phyloP scores from a whole-genome alignment of 805 yeast species.

The Zygotorulaspora chibaensis region DNA sequence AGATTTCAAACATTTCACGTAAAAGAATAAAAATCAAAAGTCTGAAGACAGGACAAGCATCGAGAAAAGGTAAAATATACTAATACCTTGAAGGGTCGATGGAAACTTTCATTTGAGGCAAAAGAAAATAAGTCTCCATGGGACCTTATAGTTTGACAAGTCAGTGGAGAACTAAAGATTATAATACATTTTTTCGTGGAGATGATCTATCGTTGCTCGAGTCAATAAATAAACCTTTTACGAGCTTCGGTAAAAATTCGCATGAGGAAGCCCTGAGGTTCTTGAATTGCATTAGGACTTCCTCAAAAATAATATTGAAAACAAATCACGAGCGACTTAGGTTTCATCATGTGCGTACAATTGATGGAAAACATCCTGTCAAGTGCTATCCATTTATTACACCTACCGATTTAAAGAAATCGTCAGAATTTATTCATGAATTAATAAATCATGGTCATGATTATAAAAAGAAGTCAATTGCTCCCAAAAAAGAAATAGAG shows the following conservation, averaged over 20 bases:
- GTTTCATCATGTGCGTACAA: conserved; percentile 3
- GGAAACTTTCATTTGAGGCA: neutral
- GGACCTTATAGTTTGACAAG: neutral
- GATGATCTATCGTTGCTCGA: conserved; percentile 8
- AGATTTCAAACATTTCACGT: no score
- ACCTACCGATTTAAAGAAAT: neutral
- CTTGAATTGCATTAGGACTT: neutral
- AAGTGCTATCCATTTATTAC: conserved; percentile 7
- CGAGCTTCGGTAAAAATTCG: neutral
- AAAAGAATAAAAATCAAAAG: neutral
- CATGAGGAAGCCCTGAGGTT: neutral
- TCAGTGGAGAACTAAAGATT: neutral
- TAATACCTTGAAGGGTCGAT: neutral
- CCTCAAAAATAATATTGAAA: neutral
- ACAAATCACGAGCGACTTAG: neutral
- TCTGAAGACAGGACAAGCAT: neutral
- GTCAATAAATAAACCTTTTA: conserved; percentile 4
- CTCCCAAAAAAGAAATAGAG: conserved; percentile 5
- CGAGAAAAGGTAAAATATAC: neutral
- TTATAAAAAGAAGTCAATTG: conserved; percentile 4
- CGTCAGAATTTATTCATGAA: neutral
- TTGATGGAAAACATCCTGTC: conserved; percentile 8
- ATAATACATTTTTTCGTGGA: conserved; percentile 8
- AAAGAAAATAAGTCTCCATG: neutral
- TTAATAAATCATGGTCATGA: neutral